These are phyloP conservation scores for Salix purpurea DNA, from an alignment of 345 rosid genomes.

Conservation along the genomic window DNA sequence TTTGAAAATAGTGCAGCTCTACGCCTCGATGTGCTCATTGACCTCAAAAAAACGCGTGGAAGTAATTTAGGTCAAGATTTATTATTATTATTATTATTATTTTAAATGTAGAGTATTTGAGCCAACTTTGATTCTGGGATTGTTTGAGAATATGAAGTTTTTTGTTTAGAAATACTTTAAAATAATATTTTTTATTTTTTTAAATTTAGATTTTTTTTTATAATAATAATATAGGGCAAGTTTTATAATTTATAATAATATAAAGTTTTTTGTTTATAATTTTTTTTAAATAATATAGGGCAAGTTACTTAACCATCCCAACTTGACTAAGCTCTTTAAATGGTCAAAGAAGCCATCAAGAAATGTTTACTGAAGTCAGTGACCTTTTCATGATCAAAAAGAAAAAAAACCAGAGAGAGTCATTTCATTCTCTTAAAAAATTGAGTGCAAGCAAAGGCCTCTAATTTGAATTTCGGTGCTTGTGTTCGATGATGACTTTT, in stretches of 20 bases:
- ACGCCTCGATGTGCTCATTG: slow-evolving; percentile 7
- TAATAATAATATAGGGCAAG: slow-evolving; percentile 13
- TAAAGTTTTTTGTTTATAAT: too few species aligned
- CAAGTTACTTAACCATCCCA: slow-evolving; percentile 27
- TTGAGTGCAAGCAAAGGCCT: not conserved
- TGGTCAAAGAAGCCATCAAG: not conserved
- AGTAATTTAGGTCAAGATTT: not conserved
- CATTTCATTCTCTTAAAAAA: not conserved
- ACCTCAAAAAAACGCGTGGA: slow-evolving; percentile 12
- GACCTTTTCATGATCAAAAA: not conserved
- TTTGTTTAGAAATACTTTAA: too few species aligned
- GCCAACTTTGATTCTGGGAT: too few species aligned
- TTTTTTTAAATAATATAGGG: not conserved
- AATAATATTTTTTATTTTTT: too few species aligned
- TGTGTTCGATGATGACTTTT: not conserved
- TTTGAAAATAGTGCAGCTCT: not conserved
- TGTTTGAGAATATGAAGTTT: too few species aligned
- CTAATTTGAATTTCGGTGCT: not conserved
- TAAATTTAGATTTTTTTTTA: too few species aligned
- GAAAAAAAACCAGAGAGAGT: not conserved
- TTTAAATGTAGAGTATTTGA: too few species aligned
- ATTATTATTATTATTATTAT: too few species aligned
- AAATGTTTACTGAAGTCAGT: not conserved
- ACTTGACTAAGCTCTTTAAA: not conserved
- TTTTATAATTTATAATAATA: not conserved